Evolutionary conservation across 1,139 yeast genomes (phyloP).

Genomic region (Hyphopichia wangnamkhiaoensis): DNA sequence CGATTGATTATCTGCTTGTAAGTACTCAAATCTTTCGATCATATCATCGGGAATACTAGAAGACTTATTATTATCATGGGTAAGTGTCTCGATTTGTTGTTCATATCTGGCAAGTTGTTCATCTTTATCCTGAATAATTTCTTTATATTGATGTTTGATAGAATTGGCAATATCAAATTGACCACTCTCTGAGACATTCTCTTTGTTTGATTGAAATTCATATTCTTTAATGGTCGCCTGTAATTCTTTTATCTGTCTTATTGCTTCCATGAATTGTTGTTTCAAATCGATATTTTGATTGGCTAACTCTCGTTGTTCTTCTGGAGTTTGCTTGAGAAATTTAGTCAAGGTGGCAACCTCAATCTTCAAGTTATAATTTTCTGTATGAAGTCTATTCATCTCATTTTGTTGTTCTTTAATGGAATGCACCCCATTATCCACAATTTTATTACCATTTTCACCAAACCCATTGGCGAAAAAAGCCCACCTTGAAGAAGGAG

Average conservation of each 20-base stretch:
- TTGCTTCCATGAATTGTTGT: conserved; percentile 33
- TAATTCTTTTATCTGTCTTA: conserved; percentile 8
- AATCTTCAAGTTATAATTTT: conserved; percentile 63
- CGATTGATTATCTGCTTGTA: conserved; percentile 11
- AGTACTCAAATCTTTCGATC: conserved; percentile 10
- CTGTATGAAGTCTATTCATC: conserved; percentile 52
- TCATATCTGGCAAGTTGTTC: conserved; percentile 11
- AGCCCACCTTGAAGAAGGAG: not conserved
- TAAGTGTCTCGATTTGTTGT: conserved; percentile 7
- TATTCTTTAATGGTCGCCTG: conserved; percentile 10
- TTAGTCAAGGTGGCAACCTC: conserved; percentile 56
- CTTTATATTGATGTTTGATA: conserved; percentile 12
- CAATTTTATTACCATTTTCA: not conserved
- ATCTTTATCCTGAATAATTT: conserved; percentile 16
- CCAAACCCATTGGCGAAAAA: not conserved
- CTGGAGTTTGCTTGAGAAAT: conserved; percentile 48
- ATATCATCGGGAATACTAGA: conserved; percentile 9
- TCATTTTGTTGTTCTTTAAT: conserved; percentile 57
- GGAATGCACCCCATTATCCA: conserved; percentile 28
- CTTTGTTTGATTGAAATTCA: conserved; percentile 17
- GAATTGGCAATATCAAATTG: conserved; percentile 11
- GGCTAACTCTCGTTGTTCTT: conserved; percentile 38
- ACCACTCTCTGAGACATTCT: conserved; percentile 11
- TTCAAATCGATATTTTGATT: conserved; percentile 43
- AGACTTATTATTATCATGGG: not conserved